Evolutionary conservation across 192 early-diverging fungal genomes (phyloP).

Genomic region (Podila clonocystis): DNA sequence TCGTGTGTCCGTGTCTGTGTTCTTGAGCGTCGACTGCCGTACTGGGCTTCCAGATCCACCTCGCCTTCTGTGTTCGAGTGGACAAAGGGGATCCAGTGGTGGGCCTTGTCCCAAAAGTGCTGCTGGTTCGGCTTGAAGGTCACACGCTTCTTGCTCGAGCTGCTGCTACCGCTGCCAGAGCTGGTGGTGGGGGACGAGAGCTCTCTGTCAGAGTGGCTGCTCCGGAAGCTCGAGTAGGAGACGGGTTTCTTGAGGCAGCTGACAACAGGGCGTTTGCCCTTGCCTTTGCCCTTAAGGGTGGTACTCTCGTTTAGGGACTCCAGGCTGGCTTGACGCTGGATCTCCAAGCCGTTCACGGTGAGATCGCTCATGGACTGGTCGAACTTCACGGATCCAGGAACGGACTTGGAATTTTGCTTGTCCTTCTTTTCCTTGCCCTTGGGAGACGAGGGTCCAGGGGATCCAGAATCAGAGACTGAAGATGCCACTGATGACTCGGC

Average conservation of each 20-base stretch:
- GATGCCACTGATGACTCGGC: constrained; percentile 19
- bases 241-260: constrained; percentile 43
- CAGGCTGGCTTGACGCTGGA: too few relatives aligned
- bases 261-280: constrained; percentile 31
- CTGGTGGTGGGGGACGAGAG: neutral
- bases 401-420: neutral
- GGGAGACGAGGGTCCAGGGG: neutral
- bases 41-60: constrained; percentile 20
- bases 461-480: constrained; percentile 14
- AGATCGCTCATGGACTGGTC: too few relatives aligned
- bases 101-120: constrained; percentile 9
- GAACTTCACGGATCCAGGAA: too few relatives aligned
- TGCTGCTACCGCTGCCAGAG: neutral
- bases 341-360: too few relatives aligned
- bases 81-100: constrained; percentile 12
- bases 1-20: neutral
- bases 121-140: constrained; percentile 20
- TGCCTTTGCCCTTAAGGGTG: neutral
- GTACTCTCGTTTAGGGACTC: too few relatives aligned
- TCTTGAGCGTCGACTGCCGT: neutral
- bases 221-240: constrained; percentile 20
- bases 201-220: constrained; percentile 6
- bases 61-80: neutral
- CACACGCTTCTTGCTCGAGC: constrained; percentile 23
- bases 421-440: neutral